Percentiles rank a stretch among this genome's conserved stretches.
Evolutionary conservation across 2,329 filamentous ascomycete genomes (phyloP).

Genomic region (Emydomyces testavorans): DNA sequence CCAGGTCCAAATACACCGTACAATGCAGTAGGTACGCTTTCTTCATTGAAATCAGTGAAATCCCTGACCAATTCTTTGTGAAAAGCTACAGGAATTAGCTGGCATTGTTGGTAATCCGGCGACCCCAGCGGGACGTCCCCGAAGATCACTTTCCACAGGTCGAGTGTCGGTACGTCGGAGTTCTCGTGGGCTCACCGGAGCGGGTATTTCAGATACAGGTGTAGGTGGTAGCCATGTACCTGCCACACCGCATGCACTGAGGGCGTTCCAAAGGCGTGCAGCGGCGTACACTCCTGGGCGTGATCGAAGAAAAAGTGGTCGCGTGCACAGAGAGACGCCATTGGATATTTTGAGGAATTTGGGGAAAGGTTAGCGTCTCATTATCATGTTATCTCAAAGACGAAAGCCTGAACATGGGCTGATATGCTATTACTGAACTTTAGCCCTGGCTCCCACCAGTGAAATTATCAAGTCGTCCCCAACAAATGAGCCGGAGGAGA

Average conservation of each 20-base stretch:
- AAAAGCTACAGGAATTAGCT: constrained; percentile 28
- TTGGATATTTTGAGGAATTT: constrained; percentile 44
- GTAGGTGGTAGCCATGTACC: constrained; percentile 29
- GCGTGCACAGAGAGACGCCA: constrained; percentile 44
- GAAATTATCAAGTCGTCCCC: constrained; percentile 40
- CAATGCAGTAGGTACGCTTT: constrained; percentile 7
- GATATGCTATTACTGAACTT: neutral
- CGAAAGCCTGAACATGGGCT: neutral
- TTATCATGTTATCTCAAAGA: neutral
- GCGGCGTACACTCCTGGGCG: constrained; percentile 39
- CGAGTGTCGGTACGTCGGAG: constrained; percentile 28
- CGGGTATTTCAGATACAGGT: constrained; percentile 2
- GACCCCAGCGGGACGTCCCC: constrained; percentile 25
- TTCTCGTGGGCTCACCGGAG: constrained; percentile 19
- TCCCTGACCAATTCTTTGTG: neutral
- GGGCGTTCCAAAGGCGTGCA: constrained; percentile 44
- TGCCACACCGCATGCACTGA: constrained; percentile 45
- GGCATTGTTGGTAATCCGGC: constrained; percentile 24
- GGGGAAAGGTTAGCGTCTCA: constrained; percentile 35
- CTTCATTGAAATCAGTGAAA: neutral
- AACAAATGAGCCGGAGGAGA: constrained; percentile 23
- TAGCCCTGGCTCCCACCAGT: constrained; percentile 42
- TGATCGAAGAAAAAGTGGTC: constrained; percentile 40
- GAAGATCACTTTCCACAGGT: constrained; percentile 24
- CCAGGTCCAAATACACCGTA: constrained; percentile 7